Conservation (phyloP, 495 filamentous ascomycete genomes). For the Cladorrhinum samala region DNA sequence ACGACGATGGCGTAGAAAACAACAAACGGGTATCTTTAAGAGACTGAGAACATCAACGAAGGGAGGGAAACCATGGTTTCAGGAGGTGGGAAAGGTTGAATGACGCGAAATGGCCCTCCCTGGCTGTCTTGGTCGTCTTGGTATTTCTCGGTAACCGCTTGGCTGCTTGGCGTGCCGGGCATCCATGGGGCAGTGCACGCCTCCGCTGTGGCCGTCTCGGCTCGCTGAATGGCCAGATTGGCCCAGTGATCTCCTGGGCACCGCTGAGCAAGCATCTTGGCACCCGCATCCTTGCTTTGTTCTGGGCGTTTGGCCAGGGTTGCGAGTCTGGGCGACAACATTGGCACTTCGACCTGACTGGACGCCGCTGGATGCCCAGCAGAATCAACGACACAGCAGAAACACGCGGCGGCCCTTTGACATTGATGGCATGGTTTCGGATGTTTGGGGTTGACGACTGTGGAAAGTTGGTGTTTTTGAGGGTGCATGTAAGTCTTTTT, state of each 20-base stretch:
- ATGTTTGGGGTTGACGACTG: not conserved
- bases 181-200: slow-evolving; percentile 15
- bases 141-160: slow-evolving; percentile 19
- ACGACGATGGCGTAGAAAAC: slow-evolving; percentile 2
- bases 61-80: slow-evolving; percentile 13
- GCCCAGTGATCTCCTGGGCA: not conserved
- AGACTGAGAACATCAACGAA: no score
- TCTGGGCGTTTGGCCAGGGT: not conserved
- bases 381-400: no score
- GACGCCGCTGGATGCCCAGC: not conserved
- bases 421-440: not conserved
- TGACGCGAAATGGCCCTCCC: slow-evolving; percentile 12
- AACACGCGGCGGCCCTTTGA: no score
- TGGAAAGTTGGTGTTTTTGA: no score
- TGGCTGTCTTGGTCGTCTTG: not conserved
- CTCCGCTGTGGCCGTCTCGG: not conserved
- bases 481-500: no score
- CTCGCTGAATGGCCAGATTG: slow-evolving; percentile 5
- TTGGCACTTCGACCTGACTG: not conserved
- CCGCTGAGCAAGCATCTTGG: slow-evolving; percentile 15
- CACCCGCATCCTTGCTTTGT: slow-evolving; percentile 1
- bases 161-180: slow-evolving; percentile 18
- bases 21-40: no score
- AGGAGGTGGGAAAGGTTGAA: slow-evolving; percentile 2
- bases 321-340: not conserved